Evolutionary conservation across 768 basidiomycete genomes (phyloP), one percentile per base, ranked within the genome.

Genomic region (Leccinum ochraceum): DNA sequence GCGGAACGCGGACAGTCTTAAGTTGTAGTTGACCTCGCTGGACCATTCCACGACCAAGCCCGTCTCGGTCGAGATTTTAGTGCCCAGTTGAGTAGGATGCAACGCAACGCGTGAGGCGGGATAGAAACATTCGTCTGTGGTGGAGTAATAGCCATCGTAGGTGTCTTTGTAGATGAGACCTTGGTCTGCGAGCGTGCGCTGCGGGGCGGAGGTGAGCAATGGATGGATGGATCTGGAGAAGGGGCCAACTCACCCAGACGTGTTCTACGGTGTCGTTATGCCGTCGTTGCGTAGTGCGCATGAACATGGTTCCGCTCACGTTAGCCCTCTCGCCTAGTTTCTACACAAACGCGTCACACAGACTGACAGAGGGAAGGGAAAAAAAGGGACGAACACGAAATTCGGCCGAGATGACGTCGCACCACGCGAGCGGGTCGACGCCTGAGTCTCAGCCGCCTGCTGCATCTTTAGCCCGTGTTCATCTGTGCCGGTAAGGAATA

Each of bases 401-500:
- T 53, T 85, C 79, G 65, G 81, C 71, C 60, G 87, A 90, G 39
- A 94, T 77, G 16, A 75, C 66, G 68, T 93, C 86, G 71, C 92
- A 94, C 65, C 95, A 88, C 51, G 77, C 79, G n/a, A 78, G 70
- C 1, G 89, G 88, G 4, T 78, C 77, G 53, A 84, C 64, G 0
- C 82, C 52, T 77, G 74, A 5, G 77, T 79, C 57, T 83, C 76
- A 0, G 94, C 91, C 1, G 93, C 92, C 64, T 87, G 87, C 74
- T 95, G 92, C 46, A 97, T 92, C 76, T 96, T 96, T 60, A 94
- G 75, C 0, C 94, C 94, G 72, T 95, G 94, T 67, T 95, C 94
- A 70, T 28, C 28, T 28, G 28, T 28, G 28, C 28, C 28, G 28
- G 28, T 28, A 28, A 28, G 28, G 28, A 28, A 28, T 28, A 28